These are phyloP conservation scores for Collybiopsis confluens DNA, from an alignment of 768 basidiomycete species.

Conservation along the genomic window DNA sequence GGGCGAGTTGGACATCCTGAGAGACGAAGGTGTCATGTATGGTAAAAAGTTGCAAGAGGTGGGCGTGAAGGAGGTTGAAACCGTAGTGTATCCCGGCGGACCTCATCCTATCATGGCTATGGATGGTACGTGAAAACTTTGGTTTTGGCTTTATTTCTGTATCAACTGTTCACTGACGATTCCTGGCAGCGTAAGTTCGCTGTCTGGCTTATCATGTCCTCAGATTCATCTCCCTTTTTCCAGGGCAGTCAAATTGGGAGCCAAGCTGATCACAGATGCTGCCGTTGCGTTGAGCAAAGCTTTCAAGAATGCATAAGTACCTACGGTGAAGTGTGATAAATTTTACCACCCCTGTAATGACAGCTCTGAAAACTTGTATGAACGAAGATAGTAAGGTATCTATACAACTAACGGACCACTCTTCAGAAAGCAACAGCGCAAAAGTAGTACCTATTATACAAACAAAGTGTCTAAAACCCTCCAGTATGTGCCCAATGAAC, in stretches of 20 bases:
- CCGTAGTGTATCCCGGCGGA: slow-evolving; percentile 54
- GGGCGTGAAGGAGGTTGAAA: slow-evolving; percentile 47
- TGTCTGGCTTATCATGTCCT: not conserved
- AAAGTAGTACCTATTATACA: slow-evolving; percentile 2
- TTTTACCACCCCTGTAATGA: too few relatives aligned
- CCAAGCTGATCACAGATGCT: slow-evolving; percentile 33
- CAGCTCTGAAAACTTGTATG: too few relatives aligned
- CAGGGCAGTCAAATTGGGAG: slow-evolving; percentile 27
- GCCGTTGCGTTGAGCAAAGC: slow-evolving; percentile 28
- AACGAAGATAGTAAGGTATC: not conserved
- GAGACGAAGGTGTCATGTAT: slow-evolving; percentile 63
- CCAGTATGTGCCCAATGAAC: not conserved
- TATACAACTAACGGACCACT: not conserved
- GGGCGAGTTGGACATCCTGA: slow-evolving; percentile 61
- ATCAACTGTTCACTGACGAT: not conserved
- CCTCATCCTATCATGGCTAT: slow-evolving; percentile 75
- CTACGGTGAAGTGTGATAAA: too few relatives aligned
- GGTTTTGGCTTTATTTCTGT: not conserved
- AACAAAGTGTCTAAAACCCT: not conserved
- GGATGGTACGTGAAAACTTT: slow-evolving; percentile 64
- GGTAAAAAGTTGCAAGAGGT: slow-evolving; percentile 48
- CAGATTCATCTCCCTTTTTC: slow-evolving; percentile 1
- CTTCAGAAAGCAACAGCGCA: not conserved
- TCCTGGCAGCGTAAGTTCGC: slow-evolving; percentile 21
- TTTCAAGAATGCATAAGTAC: slow-evolving; percentile 10